Base-by-base conservation (phyloP, 2,329 filamentous ascomycete species). In the Exophiala mesophila region DNA sequence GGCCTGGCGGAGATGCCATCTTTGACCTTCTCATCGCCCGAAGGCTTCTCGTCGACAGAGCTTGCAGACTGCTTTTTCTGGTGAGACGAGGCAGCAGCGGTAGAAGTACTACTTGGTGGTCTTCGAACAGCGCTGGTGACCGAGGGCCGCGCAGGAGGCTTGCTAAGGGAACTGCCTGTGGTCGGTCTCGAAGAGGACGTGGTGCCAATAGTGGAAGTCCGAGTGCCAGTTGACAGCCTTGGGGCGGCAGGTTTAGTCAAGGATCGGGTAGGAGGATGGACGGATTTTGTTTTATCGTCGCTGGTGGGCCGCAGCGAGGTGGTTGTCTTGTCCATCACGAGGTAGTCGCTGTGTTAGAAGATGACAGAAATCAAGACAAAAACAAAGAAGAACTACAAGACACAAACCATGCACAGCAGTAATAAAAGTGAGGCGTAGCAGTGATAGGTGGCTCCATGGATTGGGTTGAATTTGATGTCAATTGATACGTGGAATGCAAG, bases 141-240 rank as follows among this genome's bases (percentile, higher is more conserved):
- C 2, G 61, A 50, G 2, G 67, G 66, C 17, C 68, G 65, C 12
- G 66, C 67, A 5, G 68, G 67, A 13, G 68, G 68, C 45, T 67
- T 69, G 55, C 57, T 70, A 41, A 71, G 49, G 1, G 65, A 65
- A 48, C 60, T 63, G 39, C 61, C 61, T 23, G 54, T 58, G 19
- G 60, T 55, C 3, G 62, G 45, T 16, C 57, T 55, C 8, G 56
- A 50, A n/a, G 59, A 49, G n/a, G 57, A 39, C 12, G 43, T 50
- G n/a, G 62, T 41, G 3, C 58, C 52, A 5, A 59, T 47, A 4
- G 63, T 58, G 6, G 51, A 35, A 7, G 48, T 38, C 10, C 61
- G 58, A 3, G 62, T 61, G n/a, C 54, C 30, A 3, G 50, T 53
- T 2, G 55, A 54, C 16, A 56, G 20, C 34, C 50, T 62, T 6